Evolutionary conservation across 768 basidiomycete genomes (phyloP).

Genomic region (Filobasidium wieringae): DNA sequence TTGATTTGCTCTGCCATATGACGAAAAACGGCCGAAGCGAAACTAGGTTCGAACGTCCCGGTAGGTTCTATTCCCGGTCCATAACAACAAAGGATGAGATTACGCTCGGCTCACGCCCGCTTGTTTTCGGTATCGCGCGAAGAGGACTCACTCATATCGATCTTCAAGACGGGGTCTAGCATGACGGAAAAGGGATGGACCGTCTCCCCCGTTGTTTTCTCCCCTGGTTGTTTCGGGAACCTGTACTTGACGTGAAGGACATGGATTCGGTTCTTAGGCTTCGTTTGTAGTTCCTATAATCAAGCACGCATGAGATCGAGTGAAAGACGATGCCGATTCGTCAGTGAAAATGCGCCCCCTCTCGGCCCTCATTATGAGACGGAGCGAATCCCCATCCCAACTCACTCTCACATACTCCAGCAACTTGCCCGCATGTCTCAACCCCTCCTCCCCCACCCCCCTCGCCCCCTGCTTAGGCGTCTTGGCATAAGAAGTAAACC

Average conservation of each 20-base stretch:
- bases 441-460: constrained; percentile 27
- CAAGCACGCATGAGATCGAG: not conserved
- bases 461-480: constrained; percentile 27
- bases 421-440: constrained; percentile 29
- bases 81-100: not conserved
- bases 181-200: constrained; percentile 32
- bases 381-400: too few relatives aligned
- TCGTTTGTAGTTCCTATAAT: constrained; percentile 17
- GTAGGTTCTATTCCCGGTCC: constrained; percentile 19
- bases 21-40: constrained; percentile 30
- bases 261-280: constrained; percentile 24
- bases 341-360: too few relatives aligned
- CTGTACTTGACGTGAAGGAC: constrained; percentile 36
- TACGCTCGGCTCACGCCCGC: not conserved
- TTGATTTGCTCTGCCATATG: constrained; percentile 29
- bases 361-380: too few relatives aligned
- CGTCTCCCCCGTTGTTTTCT: constrained; percentile 16
- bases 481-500: constrained; percentile 35
- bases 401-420: constrained; percentile 35
- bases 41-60: constrained; percentile 31
- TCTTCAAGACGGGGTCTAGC: constrained; percentile 33
- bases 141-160: constrained; percentile 36
- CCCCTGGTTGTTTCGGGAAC: constrained; percentile 20
- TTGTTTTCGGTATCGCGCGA: too few relatives aligned
- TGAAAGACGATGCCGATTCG: too few relatives aligned